A percentile compares a stretch with the other conserved stretches of the same genome.
These are phyloP conservation scores for Conringia planisiliqua DNA, from an alignment of 345 rosid genomes.

Conservation along the genomic window DNA sequence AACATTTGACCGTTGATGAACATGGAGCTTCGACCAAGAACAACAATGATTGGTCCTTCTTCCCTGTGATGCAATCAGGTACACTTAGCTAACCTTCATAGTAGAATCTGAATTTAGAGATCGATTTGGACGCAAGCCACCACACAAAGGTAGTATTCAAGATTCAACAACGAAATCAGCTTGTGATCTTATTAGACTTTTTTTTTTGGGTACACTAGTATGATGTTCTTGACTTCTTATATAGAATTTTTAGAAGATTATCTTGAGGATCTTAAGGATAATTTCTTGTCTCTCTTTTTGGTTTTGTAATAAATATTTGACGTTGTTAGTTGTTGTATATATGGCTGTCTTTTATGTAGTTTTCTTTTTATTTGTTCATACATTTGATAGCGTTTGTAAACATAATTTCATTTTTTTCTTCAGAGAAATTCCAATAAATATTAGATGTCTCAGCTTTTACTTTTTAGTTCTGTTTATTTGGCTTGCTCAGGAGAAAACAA, in stretches of 20 bases:
- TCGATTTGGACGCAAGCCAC: background rate
- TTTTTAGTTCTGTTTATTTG: background rate
- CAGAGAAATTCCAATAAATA: background rate
- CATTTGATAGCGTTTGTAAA: constrained; percentile 17
- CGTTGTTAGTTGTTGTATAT: constrained; percentile 17
- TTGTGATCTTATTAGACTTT: background rate
- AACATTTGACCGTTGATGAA: constrained; percentile 46
- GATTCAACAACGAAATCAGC: constrained; percentile 7
- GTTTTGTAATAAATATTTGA: constrained; percentile 26
- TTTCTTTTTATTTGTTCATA: background rate
- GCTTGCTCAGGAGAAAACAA: background rate
- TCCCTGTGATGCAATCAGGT: constrained; percentile 70
- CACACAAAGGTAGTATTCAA: background rate
- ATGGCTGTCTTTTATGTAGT: background rate
- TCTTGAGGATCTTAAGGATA: constrained; percentile 9
- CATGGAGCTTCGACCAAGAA: constrained; percentile 35
- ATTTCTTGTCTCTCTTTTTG: background rate
- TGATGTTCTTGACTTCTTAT: background rate
- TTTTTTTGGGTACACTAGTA: background rate
- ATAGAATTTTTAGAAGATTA: constrained; percentile 4
- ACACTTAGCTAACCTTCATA: constrained; percentile 43
- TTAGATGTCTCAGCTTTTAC: background rate
- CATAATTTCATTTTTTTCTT: background rate
- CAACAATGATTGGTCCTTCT: constrained; percentile 60
- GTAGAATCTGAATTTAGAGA: constrained; percentile 11